These are phyloP conservation scores for Lippia alba DNA, from an alignment of 305 asterid genomes.

Conservation along the genomic window DNA sequence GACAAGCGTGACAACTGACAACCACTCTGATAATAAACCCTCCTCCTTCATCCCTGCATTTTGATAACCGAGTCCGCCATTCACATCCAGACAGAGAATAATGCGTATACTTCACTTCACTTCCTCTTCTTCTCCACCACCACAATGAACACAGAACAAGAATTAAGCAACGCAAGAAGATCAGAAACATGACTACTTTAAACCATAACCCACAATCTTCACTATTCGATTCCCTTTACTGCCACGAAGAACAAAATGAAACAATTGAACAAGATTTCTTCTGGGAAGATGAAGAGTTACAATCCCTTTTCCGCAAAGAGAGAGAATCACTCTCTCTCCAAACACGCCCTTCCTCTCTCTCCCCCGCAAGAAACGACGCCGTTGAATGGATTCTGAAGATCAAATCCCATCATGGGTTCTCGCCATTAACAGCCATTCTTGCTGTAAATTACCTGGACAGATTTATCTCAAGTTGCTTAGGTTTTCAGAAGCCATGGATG, in stretches of 20 bases:
- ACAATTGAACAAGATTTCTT: slow-evolving; percentile 47
- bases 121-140: slow-evolving; percentile 27
- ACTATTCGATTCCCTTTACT: slow-evolving; percentile 44
- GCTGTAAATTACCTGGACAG: slow-evolving; percentile 62
- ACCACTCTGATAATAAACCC: slow-evolving; percentile 52
- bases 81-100: slow-evolving; percentile 30
- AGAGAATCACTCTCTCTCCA: slow-evolving; percentile 30
- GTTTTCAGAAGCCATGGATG: slow-evolving; percentile 62
- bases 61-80: slow-evolving; percentile 32
- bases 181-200: slow-evolving; percentile 41
- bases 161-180: background rate
- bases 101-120: slow-evolving; percentile 26
- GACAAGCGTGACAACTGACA: slow-evolving; percentile 61
- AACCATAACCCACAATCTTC: slow-evolving; percentile 38
- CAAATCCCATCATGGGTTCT: slow-evolving; percentile 46
- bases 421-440: slow-evolving; percentile 54
- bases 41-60: slow-evolving; percentile 35
- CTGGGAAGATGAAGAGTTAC: slow-evolving; percentile 62
- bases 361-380: slow-evolving; percentile 43
- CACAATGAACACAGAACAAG: slow-evolving; percentile 32
- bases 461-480: slow-evolving; percentile 43
- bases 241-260: slow-evolving; percentile 43
- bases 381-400: slow-evolving; percentile 59
- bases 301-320: slow-evolving; percentile 57
- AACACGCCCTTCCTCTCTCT: slow-evolving; percentile 13